Conservation (phyloP, 176 grass and related monocot genomes). For the Alloteropsis semialata region DNA sequence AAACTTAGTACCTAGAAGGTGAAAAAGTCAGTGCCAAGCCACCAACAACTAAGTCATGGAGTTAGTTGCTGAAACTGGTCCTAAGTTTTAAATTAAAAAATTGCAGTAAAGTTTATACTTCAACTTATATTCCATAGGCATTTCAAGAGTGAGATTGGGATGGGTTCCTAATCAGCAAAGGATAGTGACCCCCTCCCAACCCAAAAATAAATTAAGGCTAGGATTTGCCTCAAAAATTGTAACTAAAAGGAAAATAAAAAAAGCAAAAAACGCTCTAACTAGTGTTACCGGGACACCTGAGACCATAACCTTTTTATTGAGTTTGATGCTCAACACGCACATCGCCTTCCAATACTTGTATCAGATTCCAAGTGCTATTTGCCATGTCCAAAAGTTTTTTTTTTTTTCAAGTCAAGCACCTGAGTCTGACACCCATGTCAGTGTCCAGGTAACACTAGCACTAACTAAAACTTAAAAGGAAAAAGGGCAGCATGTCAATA, state of each 20-base stretch:
- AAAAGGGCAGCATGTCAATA: background rate
- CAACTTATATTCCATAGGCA: slow-evolving; percentile 13
- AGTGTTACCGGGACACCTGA: background rate
- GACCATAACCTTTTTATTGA: background rate
- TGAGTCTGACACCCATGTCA: background rate
- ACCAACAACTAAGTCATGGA: background rate
- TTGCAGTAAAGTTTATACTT: background rate
- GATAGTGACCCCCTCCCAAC: background rate
- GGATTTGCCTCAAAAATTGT: background rate
- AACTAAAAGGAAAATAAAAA: background rate
- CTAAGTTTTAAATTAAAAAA: background rate
- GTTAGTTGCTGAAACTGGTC: background rate
- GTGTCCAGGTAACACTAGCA: background rate
- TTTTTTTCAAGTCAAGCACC: background rate
- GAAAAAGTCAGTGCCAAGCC: slow-evolving; percentile 9
- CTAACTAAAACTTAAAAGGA: background rate
- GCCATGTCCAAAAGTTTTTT: background rate
- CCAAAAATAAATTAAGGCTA: background rate
- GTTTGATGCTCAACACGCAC: background rate
- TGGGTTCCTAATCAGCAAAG: background rate
- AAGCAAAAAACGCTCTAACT: background rate
- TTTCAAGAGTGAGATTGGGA: background rate
- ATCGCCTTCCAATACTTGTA: background rate
- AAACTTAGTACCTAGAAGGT: slow-evolving; percentile 12
- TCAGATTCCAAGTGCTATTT: background rate